These are phyloP conservation scores for Mycena capillaripes DNA, from an alignment of 768 basidiomycete genomes.

Conservation along the genomic window DNA sequence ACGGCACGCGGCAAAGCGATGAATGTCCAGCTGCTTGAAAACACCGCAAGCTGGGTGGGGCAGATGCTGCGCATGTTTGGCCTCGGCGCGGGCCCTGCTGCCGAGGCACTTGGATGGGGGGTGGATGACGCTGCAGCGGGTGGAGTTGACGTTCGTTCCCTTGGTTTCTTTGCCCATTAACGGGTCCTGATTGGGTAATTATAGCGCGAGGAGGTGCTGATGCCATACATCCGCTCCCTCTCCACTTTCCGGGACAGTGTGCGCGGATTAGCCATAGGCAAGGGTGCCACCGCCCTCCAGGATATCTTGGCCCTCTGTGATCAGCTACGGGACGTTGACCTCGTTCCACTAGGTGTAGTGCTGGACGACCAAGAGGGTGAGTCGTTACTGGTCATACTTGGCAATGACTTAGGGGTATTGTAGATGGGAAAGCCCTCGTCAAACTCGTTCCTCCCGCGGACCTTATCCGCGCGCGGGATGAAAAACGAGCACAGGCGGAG, in stretches of 20 bases:
- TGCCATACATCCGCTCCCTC: constrained; percentile 89
- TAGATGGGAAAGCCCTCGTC: constrained; percentile 95
- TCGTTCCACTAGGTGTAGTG: constrained; percentile 95
- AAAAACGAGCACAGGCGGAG: constrained; percentile 81
- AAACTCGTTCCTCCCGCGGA: constrained; percentile 90
- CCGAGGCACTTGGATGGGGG: constrained; percentile 90
- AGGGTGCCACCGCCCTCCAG: constrained; percentile 74
- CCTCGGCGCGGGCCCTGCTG: constrained; percentile 75
- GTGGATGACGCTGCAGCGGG: constrained; percentile 63
- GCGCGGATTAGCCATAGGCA: constrained; percentile 83
- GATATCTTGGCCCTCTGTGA: constrained; percentile 92
- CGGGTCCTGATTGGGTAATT: constrained; percentile 1
- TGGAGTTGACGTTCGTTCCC: constrained; percentile 68
- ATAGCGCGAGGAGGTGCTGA: constrained; percentile 86
- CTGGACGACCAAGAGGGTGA: constrained; percentile 96
- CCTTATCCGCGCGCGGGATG: constrained; percentile 88
- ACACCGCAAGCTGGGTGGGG: constrained; percentile 77
- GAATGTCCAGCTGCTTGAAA: constrained; percentile 75
- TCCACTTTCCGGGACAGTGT: constrained; percentile 95
- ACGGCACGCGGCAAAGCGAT: constrained; percentile 70
- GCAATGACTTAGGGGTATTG: constrained; percentile 19
- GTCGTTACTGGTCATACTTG: not conserved
- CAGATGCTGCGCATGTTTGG: constrained; percentile 86
- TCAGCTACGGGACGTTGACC: constrained; percentile 88
- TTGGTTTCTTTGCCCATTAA: not conserved